Evolutionary conservation across 805 yeast genomes (phyloP), one percentile per base, ranked within the genome.

Genomic region (Allodekkera sacchari): DNA sequence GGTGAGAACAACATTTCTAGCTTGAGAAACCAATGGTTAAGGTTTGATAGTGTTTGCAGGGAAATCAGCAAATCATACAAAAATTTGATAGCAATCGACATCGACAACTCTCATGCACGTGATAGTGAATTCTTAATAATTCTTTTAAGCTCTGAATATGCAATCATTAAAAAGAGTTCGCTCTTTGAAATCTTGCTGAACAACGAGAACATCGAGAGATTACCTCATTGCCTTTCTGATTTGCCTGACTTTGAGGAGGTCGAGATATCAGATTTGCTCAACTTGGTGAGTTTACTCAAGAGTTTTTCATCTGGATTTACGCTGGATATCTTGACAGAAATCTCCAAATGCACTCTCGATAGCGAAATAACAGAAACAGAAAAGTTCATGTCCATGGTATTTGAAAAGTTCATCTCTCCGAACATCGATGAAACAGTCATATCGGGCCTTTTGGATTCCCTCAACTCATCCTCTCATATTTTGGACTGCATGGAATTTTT

Each of bases 21-120:
- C 24, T 39, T 65, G n/a, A 53, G 57, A 29, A 65, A 65, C 19
- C 77, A 77, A 43, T 77, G 94, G 82, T 61, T 69, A 21, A 74
- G 78, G 37, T 68, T 88, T 35, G 79, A 76, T 36, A 66, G 83
- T 3, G 61, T 87, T 17, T 78, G 94, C 48, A 71, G 69, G 34
- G 95, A 87, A 45, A 63, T 82, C 32, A 69, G 68, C 36, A 78
- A 70, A 36, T 65, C 67, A 28, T 63, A 74, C 13, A 65, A 68
- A 36, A 92, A 83, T 45, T 15, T 35, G 9, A 27, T 29, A 17
- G 65, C 79, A 0, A 61, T 83, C 23, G 59, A 75, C 1, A 46
- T 30, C 19, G 47, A 42, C 24, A 22, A 18, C 8, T 16, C 37
- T 6, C 14, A 29, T 12, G 33, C 38, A 5, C 51, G 47, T 9